phyloP scores from a whole-genome alignment of 352 stramenopile species.

The Pythium folliculosum region DNA sequence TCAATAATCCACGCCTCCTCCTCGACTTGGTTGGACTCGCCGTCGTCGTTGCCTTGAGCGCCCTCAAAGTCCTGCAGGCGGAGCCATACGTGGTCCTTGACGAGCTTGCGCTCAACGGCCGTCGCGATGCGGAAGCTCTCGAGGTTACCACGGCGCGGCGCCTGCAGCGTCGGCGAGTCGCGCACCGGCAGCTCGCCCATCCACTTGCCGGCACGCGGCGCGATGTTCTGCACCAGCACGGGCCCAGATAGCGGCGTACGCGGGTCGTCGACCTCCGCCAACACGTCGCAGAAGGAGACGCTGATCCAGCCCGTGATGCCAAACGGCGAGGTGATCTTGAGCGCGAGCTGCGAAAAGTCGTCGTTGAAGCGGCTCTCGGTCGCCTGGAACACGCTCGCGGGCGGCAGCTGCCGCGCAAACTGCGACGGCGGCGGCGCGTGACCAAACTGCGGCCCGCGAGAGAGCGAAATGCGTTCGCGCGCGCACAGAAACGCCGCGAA shows the following conservation, averaged over 20 bases:
- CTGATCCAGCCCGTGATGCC: conserved; percentile 71
- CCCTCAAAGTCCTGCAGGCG: conserved; percentile 29
- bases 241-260: conserved; percentile 31
- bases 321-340: conserved; percentile 70
- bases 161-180: conserved; percentile 62
- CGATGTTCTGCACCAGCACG: conserved; percentile 72
- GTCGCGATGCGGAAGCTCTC: conserved; percentile 58
- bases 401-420: conserved; percentile 44
- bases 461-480: conserved; percentile 48
- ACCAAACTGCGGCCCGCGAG: conserved; percentile 53
- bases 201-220: conserved; percentile 52
- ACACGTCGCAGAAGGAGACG: conserved; percentile 49
- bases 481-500: conserved; percentile 69
- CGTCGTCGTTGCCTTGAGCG: conserved; percentile 19
- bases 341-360: conserved; percentile 63
- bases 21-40: conserved; percentile 18
- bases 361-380: conserved; percentile 71
- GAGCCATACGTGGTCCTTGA: conserved; percentile 79
- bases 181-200: conserved; percentile 64
- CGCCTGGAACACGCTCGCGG: conserved; percentile 70
- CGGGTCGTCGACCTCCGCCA: conserved; percentile 62
- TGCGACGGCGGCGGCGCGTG: conserved; percentile 29
- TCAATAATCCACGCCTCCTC: conserved; percentile 74
- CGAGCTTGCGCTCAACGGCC: conserved; percentile 62
- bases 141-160: conserved; percentile 48